Evolutionary conservation across 371 early-diverging fungal species (phyloP), one percentile per base, ranked within the genome.

Genomic region (Haplosporangium sp.): DNA sequence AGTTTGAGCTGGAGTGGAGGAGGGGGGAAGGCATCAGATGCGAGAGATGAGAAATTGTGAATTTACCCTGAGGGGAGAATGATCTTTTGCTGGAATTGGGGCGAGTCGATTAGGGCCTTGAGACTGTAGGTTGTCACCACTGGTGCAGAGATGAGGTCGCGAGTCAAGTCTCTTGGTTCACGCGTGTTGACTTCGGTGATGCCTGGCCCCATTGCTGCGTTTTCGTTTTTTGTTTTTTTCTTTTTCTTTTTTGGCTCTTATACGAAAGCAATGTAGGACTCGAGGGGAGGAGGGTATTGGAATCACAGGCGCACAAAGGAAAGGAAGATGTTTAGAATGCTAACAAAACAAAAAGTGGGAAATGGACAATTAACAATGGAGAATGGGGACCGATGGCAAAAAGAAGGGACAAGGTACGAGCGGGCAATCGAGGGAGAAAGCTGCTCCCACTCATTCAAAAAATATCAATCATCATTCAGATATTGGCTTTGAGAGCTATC

Each of bases 81-180:
- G 14, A 69, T 51, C 20, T 54, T 65, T 57, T 75, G 75, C 13
- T 62, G 69, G 41, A 75, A 69, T 11, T 75, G 69, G 14, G 75
- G 70, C 13, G 75, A 75, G 45, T 75, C 66, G 40, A 75, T 65
- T 53, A 75, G 66, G 5, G 75, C 52, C 52, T 66, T 69, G 50
- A 75, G 69, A 14, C 52, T 56, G 56, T 58, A 69, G 18, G 48
- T 52, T 10, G 75, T 75, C 16, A 75, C 70, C 45, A 75, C 12
- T 7, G 75, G 75, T 6, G 75, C 75, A 12, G 75, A 69, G 48
- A 75, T 75, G 45, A 65, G 66, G 8, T 71, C 72, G 13, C 59
- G 51, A 16, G 42, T 63, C 36, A 45, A 20, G 42, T 77, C 77
- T 52, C 77, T 63, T 64, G 77, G 71, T 11, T 63, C 64, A 10